A percentile compares a stretch with the other conserved stretches of the same genome.
Evolutionary conservation across 2,329 filamentous ascomycete species (phyloP).

Genomic region (Aspergillus spinulosporus): DNA sequence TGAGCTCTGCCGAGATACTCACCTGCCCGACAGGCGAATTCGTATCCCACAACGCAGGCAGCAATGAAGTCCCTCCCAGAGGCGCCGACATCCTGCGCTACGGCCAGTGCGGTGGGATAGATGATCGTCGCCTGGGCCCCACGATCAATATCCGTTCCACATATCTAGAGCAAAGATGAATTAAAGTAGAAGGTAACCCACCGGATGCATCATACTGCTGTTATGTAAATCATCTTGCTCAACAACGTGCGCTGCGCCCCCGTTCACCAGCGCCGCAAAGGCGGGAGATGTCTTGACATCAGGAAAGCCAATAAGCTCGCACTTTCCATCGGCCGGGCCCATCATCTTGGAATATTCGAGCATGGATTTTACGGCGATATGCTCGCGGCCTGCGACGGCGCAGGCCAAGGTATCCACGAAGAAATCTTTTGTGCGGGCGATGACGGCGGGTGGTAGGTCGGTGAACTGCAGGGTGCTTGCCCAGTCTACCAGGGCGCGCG

Average conservation of each 20-base stretch:
- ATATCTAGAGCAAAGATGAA: background rate
- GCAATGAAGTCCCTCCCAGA: conserved; percentile 32
- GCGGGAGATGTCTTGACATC: conserved; percentile 25
- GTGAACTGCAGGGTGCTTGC: background rate
- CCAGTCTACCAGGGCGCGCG: background rate
- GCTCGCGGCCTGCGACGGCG: conserved; percentile 32
- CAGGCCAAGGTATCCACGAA: conserved; percentile 35
- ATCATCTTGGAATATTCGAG: conserved; percentile 16
- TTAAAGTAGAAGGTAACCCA: conserved; percentile 14
- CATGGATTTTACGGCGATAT: conserved; percentile 24
- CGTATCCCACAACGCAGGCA: conserved; percentile 35
- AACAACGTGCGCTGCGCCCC: conserved; percentile 34
- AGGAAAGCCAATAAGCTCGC: conserved; percentile 30
- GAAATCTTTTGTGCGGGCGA: conserved; percentile 35
- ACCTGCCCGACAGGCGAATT: conserved; percentile 33
- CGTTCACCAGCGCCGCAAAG: conserved; percentile 34
- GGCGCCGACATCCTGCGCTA: conserved; percentile 31
- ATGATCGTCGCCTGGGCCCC: conserved; percentile 31
- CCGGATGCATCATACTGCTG: conserved; percentile 36
- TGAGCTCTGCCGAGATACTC: conserved; percentile 34
- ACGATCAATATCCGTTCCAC: conserved; percentile 29
- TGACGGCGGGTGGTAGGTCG: conserved; percentile 10
- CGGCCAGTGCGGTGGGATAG: conserved; percentile 32
- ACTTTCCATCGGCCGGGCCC: conserved; percentile 30
- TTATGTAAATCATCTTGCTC: conserved; percentile 39